Evolutionary conservation across 2,329 filamentous ascomycete genomes (phyloP).

Genomic region (Xenoacremonium recifei): DNA sequence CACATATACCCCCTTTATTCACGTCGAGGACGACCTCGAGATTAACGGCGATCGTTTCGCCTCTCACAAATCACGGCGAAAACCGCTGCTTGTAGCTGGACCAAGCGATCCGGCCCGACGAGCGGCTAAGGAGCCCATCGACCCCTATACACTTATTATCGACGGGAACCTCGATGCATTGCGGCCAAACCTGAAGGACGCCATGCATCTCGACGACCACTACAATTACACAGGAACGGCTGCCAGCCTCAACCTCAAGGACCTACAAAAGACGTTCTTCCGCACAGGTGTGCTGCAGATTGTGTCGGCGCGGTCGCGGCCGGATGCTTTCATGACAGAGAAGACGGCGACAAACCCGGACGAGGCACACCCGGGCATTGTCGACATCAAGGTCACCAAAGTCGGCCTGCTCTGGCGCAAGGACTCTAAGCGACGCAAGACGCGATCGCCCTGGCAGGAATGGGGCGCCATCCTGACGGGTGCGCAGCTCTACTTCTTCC

Average conservation of each 20-base stretch:
- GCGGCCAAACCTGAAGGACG: constrained; percentile 84
- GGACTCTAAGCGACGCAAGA: constrained; percentile 88
- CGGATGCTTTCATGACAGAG: constrained; percentile 92
- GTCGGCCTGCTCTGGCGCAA: constrained; percentile 95
- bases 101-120: constrained; percentile 58
- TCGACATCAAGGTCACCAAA: constrained; percentile 97
- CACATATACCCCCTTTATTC: constrained; percentile 95
- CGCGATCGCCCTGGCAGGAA: constrained; percentile 95
- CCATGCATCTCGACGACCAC: constrained; percentile 87
- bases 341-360: constrained; percentile 80
- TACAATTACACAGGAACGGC: constrained; percentile 84
- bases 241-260: constrained; percentile 72
- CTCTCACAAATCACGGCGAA: constrained; percentile 69
- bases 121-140: constrained; percentile 77
- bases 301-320: constrained; percentile 86
- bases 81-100: constrained; percentile 64
- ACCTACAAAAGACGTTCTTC: constrained; percentile 85
- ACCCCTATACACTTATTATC: constrained; percentile 92
- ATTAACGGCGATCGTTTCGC: constrained; percentile 72
- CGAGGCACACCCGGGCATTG: constrained; percentile 85
- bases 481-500: constrained; percentile 96
- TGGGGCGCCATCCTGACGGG: constrained; percentile 96
- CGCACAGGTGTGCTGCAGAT: constrained; percentile 92
- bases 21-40: constrained; percentile 89
- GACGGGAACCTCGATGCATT: constrained; percentile 83